Evolutionary conservation across 2,329 filamentous ascomycete genomes (phyloP).

Genomic region (Leptographium radiaticola): DNA sequence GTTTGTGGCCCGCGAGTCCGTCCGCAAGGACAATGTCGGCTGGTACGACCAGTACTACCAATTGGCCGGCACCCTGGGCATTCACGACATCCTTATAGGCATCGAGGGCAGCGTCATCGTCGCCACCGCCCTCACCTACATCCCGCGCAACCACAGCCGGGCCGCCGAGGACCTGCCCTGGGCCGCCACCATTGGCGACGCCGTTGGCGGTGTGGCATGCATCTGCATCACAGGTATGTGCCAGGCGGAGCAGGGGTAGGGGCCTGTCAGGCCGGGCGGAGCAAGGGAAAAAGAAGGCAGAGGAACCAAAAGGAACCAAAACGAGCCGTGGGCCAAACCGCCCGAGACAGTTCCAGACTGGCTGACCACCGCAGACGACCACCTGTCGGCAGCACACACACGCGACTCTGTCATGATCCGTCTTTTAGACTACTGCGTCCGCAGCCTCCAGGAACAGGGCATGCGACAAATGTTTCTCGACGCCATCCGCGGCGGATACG

Average conservation of each 20-base stretch:
- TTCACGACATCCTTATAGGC: conserved; percentile 41
- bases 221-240: conserved; percentile 40
- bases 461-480: conserved; percentile 44
- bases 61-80: conserved; percentile 31
- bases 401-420: conserved; percentile 38
- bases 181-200: conserved; percentile 33
- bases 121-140: conserved; percentile 41
- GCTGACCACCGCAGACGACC: conserved; percentile 24
- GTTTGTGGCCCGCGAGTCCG: conserved; percentile 35
- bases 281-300: neutral
- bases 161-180: conserved; percentile 40
- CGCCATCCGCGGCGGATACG: conserved; percentile 35
- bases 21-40: conserved; percentile 33
- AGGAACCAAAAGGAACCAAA: neutral
- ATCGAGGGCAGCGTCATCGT: conserved; percentile 34
- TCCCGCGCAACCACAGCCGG: conserved; percentile 30
- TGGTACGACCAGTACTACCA: conserved; percentile 48
- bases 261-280: neutral
- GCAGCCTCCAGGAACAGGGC: conserved; percentile 31
- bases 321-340: too few relatives aligned
- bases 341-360: too few relatives aligned
- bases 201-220: conserved; percentile 47
- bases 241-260: neutral
- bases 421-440: conserved; percentile 38
- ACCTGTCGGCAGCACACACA: conserved; percentile 27